These are phyloP conservation scores for Skeletonema potamos DNA, from an alignment of 108 stramenopile genomes.

Conservation along the genomic window DNA sequence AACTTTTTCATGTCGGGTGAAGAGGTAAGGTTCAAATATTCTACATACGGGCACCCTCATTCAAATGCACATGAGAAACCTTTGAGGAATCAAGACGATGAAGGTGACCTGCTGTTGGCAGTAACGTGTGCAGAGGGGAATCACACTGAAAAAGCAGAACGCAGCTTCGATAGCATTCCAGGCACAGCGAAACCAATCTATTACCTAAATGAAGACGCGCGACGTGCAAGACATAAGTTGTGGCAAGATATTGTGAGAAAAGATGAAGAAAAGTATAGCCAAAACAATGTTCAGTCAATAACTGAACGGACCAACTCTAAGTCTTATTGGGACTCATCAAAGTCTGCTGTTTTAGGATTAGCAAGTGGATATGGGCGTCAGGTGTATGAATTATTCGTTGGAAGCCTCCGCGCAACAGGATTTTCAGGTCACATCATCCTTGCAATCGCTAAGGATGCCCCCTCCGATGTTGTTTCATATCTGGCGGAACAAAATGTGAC, in stretches of 20 bases:
- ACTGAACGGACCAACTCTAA: not conserved
- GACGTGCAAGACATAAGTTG: constrained; percentile 16
- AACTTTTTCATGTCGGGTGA: constrained; percentile 41
- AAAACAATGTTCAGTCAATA: too few species aligned
- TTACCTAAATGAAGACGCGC: constrained; percentile 12
- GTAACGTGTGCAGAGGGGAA: constrained; percentile 31
- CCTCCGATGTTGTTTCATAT: constrained; percentile 31
- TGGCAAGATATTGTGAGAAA: constrained; percentile 28
- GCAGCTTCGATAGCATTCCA: not conserved
- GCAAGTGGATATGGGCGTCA: constrained; percentile 13
- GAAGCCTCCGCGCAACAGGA: constrained; percentile 66
- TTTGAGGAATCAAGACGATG: constrained; percentile 5
- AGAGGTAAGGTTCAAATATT: constrained; percentile 34
- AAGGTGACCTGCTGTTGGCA: constrained; percentile 20
- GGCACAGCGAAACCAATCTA: constrained; percentile 14
- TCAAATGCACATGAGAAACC: constrained; percentile 4
- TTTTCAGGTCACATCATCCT: constrained; percentile 73
- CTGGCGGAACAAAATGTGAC: constrained; percentile 59
- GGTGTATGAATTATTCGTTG: constrained; percentile 52
- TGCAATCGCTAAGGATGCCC: constrained; percentile 42
- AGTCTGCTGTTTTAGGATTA: constrained; percentile 21
- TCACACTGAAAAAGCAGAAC: not conserved
- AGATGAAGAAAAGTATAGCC: constrained; percentile 4
- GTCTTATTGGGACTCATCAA: constrained; percentile 9
- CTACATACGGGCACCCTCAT: constrained; percentile 45